Base-by-base conservation (phyloP, 495 filamentous ascomycete species). In the Thermochaetoides thermophila region DNA sequence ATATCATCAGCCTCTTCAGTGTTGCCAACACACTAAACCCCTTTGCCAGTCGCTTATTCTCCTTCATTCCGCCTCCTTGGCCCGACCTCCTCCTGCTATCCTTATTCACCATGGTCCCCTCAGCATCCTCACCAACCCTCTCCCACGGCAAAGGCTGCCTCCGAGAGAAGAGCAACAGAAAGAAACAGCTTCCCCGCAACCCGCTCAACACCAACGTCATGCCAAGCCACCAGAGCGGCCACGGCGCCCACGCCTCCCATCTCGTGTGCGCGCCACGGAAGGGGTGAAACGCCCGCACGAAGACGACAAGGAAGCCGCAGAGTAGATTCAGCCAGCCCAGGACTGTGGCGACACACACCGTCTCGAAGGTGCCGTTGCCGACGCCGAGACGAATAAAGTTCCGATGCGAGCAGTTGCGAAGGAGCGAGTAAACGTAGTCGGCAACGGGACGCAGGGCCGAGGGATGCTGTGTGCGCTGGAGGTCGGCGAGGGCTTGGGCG, bases 381-480 rank as follows among this genome's bases (percentile, higher is more conserved):
- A 62, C 59, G 32, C 59, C 59, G 8, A 62, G 55, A 28, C 59
- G 55, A 14, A 67, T 60, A 38, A 67, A 59, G 47, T 66, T 66
- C 27, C 57, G 53, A 50, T 67, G 63, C 27, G 61, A 62, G 48
- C 64, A 68, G 43, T 60, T 59, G 21, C 56, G 57, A 0, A 68
- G 53, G 15, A 68, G 56, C 27, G 57, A 48, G 36, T 59, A 59
- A 24, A 51, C 51, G 39, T 61, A 56, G 30, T 61, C 57, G 24
- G 57, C 54, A n/a, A 59, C 45, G 21, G 57, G 54, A 3, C 31
- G 23, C 7, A 61, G 45, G 14, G 44, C 38, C 15, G 36, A 31
- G 3, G 57, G 46, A 47, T 4, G 47, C 47, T 1, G 34, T 25
- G 2, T 36, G 35, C 8, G 27, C 16, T 24, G 6, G 19, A 61